Evolutionary conservation across 2,329 filamentous ascomycete species (phyloP).

Genomic region (Balansia obtecta): DNA sequence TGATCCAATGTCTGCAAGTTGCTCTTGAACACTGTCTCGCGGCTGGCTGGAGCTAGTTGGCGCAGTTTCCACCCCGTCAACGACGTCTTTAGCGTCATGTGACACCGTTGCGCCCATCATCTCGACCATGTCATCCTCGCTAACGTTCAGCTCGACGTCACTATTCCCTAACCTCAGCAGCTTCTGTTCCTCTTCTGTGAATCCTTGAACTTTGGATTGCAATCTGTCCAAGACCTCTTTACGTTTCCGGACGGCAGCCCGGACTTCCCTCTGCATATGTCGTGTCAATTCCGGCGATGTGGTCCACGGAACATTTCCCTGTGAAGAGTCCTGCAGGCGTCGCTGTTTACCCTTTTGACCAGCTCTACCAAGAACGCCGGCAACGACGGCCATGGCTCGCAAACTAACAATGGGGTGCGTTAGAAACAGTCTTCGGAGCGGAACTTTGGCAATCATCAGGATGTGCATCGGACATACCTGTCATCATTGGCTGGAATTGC

Average conservation of each 20-base stretch:
- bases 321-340: conserved; percentile 48
- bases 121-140: conserved; percentile 25
- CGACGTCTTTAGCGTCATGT: conserved; percentile 1
- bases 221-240: conserved; percentile 25
- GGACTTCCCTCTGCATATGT: conserved; percentile 24
- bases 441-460: too few relatives aligned
- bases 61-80: conserved; percentile 1
- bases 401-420: conserved; percentile 40
- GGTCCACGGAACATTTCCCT: conserved; percentile 52
- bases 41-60: background rate
- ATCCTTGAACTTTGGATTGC: conserved; percentile 22
- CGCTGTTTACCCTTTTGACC: conserved; percentile 63
- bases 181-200: conserved; percentile 26
- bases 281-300: conserved; percentile 31
- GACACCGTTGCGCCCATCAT: conserved; percentile 15
- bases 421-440: background rate
- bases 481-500: conserved; percentile 96
- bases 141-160: conserved; percentile 16
- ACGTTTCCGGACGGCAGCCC: conserved; percentile 18
- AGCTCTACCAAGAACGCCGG: conserved; percentile 73
- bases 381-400: conserved; percentile 69
- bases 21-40: background rate
- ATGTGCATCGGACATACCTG: conserved; percentile 40
- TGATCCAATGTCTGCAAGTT: conserved; percentile 9
- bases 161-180: conserved; percentile 17